Evolutionary conservation across 306 rosid species (phyloP).

Genomic region (Hippophae gyantsensis): DNA sequence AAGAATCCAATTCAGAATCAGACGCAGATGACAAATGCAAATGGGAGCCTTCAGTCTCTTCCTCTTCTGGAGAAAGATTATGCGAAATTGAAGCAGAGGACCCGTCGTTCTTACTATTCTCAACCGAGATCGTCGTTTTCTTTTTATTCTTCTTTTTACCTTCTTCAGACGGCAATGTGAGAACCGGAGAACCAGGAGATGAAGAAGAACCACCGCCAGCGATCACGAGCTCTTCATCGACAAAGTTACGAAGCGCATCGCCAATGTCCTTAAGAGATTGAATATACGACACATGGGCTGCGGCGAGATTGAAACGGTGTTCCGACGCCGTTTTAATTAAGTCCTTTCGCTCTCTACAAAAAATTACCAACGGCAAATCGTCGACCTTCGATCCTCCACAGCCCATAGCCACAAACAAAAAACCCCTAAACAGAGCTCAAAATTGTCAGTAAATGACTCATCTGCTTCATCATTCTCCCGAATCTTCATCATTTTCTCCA

Average conservation of each 20-base stretch:
- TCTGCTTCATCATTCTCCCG: constrained; percentile 1
- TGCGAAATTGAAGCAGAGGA: constrained; percentile 47
- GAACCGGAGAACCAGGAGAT: constrained; percentile 58
- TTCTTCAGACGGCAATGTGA: constrained; percentile 74
- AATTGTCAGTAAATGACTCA: constrained; percentile 9
- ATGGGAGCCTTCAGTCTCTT: constrained; percentile 46
- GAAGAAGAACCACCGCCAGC: constrained; percentile 23
- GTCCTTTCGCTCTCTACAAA: constrained; percentile 63
- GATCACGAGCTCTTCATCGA: constrained; percentile 63
- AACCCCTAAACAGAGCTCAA: constrained; percentile 17
- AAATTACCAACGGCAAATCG: constrained; percentile 70
- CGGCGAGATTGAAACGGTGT: constrained; percentile 80
- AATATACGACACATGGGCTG: constrained; percentile 76
- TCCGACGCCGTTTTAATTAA: constrained; percentile 67
- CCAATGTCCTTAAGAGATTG: constrained; percentile 71
- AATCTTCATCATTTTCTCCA: constrained; percentile 24
- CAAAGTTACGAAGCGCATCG: constrained; percentile 61
- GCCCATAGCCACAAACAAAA: constrained; percentile 52
- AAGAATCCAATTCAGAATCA: constrained; percentile 43
- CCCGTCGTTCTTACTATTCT: constrained; percentile 17
- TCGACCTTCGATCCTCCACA: constrained; percentile 80
- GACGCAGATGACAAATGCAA: constrained; percentile 54
- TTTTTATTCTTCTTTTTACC: constrained; percentile 33
- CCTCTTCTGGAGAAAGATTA: constrained; percentile 18
- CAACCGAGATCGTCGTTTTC: not conserved